These are phyloP conservation scores for Eurotiales sp. DNA, from an alignment of 2,329 filamentous ascomycete species.

Conservation along the genomic window DNA sequence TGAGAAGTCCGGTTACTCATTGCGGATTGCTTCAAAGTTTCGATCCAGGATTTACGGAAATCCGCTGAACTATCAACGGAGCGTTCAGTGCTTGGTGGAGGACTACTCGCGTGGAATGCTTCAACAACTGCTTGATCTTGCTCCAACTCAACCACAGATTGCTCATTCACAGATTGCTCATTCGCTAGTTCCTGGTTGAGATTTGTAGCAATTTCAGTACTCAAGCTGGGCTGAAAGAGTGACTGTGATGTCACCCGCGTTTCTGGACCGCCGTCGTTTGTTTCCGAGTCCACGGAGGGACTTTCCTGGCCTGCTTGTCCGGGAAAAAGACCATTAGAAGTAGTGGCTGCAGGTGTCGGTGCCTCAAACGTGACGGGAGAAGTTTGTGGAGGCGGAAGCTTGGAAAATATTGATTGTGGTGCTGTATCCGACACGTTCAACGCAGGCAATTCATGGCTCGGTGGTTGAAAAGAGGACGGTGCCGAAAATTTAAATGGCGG, in stretches of 20 bases:
- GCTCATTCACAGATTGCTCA: not conserved
- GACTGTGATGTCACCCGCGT: not conserved
- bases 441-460: not conserved
- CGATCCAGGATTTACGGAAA: constrained; percentile 15
- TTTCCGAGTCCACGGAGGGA: not conserved
- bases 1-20: constrained; percentile 22
- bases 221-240: not conserved
- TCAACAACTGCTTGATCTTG: not conserved
- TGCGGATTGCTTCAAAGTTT: constrained; percentile 20
- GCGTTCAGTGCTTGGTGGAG: not conserved
- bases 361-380: not conserved
- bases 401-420: constrained; percentile 3
- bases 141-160: not conserved
- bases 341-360: not conserved
- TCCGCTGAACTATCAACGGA: constrained; percentile 2
- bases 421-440: not conserved
- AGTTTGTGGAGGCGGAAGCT: not conserved
- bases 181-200: not conserved
- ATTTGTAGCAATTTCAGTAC: not conserved
- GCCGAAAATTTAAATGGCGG: not conserved
- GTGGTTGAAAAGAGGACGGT: not conserved
- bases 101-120: not conserved
- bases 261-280: not conserved
- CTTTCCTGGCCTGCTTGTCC: not conserved
- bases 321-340: not conserved